These are phyloP conservation scores for Rehmannia glutinosa DNA, from an alignment of 257 asterid genomes.

Conservation along the genomic window DNA sequence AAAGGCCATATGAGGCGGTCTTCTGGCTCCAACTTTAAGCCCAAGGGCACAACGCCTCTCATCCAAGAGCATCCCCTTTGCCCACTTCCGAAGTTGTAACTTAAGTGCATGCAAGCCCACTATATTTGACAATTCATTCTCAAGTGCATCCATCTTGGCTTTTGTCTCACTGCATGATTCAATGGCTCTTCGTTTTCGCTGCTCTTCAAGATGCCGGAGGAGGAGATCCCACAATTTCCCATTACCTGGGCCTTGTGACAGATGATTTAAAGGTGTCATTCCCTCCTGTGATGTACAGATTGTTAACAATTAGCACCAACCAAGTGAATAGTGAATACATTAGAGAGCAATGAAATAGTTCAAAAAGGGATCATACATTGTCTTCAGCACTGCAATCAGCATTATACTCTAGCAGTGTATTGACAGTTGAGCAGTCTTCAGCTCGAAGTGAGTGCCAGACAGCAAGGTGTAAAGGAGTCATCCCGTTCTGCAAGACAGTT, in stretches of 20 bases:
- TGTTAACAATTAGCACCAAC: constrained; percentile 30
- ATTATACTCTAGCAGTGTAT: constrained; percentile 70
- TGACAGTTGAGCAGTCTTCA: constrained; percentile 74
- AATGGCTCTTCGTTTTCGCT: constrained; percentile 70
- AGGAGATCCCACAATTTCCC: constrained; percentile 71
- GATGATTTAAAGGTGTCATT: constrained; percentile 83
- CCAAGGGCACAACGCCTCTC: constrained; percentile 90
- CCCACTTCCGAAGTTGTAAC: constrained; percentile 80
- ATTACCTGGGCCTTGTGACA: constrained; percentile 77
- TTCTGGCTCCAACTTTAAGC: constrained; percentile 71
- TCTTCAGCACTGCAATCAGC: constrained; percentile 95
- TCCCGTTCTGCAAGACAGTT: constrained; percentile 67
- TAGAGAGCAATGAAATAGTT: not conserved
- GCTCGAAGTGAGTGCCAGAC: constrained; percentile 94
- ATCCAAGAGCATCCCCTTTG: constrained; percentile 91
- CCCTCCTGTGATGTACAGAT: constrained; percentile 67
- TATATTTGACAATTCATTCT: constrained; percentile 60
- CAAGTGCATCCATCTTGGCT: constrained; percentile 82
- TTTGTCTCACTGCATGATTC: constrained; percentile 86
- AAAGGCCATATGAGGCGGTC: constrained; percentile 98
- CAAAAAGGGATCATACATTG: constrained; percentile 40
- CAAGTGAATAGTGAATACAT: constrained; percentile 17
- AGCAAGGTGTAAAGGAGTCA: constrained; percentile 98
- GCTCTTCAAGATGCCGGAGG: constrained; percentile 64
- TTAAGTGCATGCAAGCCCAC: constrained; percentile 74